phyloP scores from a whole-genome alignment of 1,284 basidiomycete species.

The Cystobasidium pallidum region DNA sequence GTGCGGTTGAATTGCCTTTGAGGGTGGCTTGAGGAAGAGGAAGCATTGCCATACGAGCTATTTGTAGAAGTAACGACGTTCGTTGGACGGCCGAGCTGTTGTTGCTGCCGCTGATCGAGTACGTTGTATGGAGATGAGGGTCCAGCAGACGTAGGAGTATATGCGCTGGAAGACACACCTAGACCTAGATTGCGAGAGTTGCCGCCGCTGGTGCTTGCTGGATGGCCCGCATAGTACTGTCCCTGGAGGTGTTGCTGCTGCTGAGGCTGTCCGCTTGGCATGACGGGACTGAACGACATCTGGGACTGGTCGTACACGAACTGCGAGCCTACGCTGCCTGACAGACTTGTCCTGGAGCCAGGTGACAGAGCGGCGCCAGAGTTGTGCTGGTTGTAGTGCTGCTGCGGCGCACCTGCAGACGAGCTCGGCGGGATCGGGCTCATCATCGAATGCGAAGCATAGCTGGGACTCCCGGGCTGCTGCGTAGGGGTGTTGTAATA shows the following conservation, averaged over 20 bases:
- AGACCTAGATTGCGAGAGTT: slow-evolving; percentile 6
- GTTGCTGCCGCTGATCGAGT: slow-evolving; percentile 26
- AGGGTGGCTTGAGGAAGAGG: neutral
- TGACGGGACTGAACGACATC: slow-evolving; percentile 24
- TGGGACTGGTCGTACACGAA: slow-evolving; percentile 17
- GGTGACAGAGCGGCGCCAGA: slow-evolving; percentile 7
- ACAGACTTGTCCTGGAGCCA: neutral
- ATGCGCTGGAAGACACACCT: slow-evolving; percentile 10
- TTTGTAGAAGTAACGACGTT: neutral
- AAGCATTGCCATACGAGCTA: slow-evolving; percentile 7
- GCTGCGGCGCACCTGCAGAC: slow-evolving; percentile 20
- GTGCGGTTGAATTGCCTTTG: slow-evolving; percentile 35
- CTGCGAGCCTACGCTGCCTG: neutral
- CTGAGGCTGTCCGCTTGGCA: slow-evolving; percentile 9
- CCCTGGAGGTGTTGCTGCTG: slow-evolving; percentile 12
- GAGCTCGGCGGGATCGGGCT: slow-evolving; percentile 14
- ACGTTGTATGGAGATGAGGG: slow-evolving; percentile 16
- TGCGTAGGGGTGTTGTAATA: slow-evolving; percentile 1
- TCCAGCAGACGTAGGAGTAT: slow-evolving; percentile 2
- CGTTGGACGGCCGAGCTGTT: slow-evolving; percentile 16
- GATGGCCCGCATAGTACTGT: slow-evolving; percentile 14
- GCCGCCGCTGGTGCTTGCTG: neutral
- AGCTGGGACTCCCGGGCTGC: slow-evolving; percentile 11
- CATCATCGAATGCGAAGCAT: slow-evolving; percentile 17
- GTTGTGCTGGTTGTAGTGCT: neutral